Base-by-base conservation (phyloP, 2,329 filamentous ascomycete genomes). In the Dactylellina cionopaga region DNA sequence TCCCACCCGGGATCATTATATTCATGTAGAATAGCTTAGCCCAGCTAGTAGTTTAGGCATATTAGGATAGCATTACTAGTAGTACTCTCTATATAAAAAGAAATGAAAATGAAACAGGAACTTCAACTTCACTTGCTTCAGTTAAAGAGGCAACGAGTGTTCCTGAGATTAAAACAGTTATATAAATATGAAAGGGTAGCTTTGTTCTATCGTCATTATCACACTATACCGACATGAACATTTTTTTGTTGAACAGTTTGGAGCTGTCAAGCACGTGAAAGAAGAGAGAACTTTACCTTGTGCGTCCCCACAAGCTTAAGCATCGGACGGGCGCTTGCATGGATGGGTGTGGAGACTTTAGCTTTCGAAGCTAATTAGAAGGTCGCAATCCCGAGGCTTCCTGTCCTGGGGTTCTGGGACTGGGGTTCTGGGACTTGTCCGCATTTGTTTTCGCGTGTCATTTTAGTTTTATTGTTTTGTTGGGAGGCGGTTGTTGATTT, bases 11-110 rank as follows among this genome's bases (percentile, higher is more conserved):
- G 47, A 52, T 31, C 5, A 44, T 33, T 52, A 47, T 37, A 58
- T 72, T 72, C 68, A 72, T 72, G 68, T 72, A 72, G 59, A 72
- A 54, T 72, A 72, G 68, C 58, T 71, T 72, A 51, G 37, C 46
- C 9, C 46, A 31, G 15, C 24, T 31, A 39, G 35, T 37, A 27
- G 37, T 44, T 43, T 43, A 19, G 39, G 11, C 13, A 6, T 25
- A 58, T 46, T 46, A 44, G 22, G 33, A 55, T 55, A 39, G 17
- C 17, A 37, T 37, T 39, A 39, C 10, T 54, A 33, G 7, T 33
- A 15, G 17, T 27, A 5, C 17, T 5, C 17, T 31, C 27, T 11
- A 17, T 5, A 41, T 33, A 51, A 22, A 17, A 41, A 25, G 35
- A 22, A 33, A 46, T 19, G 24, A 39, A 64, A 46, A 19, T 31